Conservation (phyloP, 2,329 filamentous ascomycete genomes). For the Colletotrichum destructivum region DNA sequence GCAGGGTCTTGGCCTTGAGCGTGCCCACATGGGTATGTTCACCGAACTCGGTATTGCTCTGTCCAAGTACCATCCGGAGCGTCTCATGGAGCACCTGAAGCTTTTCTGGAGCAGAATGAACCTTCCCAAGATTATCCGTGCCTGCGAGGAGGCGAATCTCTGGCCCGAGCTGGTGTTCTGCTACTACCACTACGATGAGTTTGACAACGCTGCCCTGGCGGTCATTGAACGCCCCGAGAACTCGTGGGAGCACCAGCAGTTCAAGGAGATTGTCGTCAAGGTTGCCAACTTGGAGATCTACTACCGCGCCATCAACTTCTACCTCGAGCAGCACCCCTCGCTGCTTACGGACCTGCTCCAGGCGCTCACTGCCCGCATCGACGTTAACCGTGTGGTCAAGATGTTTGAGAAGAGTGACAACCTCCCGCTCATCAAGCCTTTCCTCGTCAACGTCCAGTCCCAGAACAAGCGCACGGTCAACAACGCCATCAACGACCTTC, state of each 20-base stretch:
- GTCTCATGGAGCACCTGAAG: slow-evolving; percentile 98
- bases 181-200: slow-evolving; percentile 98
- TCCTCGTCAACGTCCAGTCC: slow-evolving; percentile 93
- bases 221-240: slow-evolving; percentile 99
- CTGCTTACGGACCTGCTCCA: slow-evolving; percentile 96
- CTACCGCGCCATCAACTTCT: slow-evolving; percentile 97
- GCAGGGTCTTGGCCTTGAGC: slow-evolving; percentile 93
- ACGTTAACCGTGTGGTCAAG: slow-evolving; percentile 98
- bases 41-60: slow-evolving; percentile 93
- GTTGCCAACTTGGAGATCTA: slow-evolving; percentile 99
- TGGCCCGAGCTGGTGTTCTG: slow-evolving; percentile 99
- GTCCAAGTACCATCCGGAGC: slow-evolving; percentile 94
- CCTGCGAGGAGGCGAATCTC: slow-evolving; percentile 92
- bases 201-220: slow-evolving; percentile 94
- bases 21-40: slow-evolving; percentile 97
- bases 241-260: slow-evolving; percentile 99
- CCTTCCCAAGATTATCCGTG: slow-evolving; percentile 95
- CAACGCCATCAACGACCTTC: slow-evolving; percentile 95
- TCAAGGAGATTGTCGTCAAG: slow-evolving; percentile 99
- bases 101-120: slow-evolving; percentile 99
- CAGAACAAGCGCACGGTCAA: slow-evolving; percentile 99
- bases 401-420: slow-evolving; percentile 99
- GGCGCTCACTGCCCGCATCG: slow-evolving; percentile 90
- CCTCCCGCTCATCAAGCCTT: slow-evolving; percentile 97
- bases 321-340: slow-evolving; percentile 96